A percentile compares a stretch with the other conserved stretches of the same genome.
These are phyloP conservation scores for Fragaria iinumae DNA, from an alignment of 306 rosid genomes.

Conservation along the genomic window DNA sequence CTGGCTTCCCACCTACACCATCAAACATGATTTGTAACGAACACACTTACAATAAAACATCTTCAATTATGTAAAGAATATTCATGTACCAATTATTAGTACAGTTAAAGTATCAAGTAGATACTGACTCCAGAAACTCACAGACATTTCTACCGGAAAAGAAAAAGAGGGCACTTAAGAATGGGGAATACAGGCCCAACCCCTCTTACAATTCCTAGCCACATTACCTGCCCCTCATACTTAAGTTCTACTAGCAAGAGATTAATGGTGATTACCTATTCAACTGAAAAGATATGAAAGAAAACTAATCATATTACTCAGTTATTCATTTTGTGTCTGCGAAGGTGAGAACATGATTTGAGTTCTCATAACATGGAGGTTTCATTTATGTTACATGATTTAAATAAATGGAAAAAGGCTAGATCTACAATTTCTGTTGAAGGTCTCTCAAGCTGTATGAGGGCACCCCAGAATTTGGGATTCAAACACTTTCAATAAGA, in stretches of 20 bases:
- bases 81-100: background rate
- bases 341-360: background rate
- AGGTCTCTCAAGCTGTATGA: background rate
- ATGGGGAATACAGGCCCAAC: background rate
- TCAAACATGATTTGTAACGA: slow-evolving; percentile 25
- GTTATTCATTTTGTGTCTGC: background rate
- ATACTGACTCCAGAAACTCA: background rate
- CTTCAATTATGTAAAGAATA: background rate
- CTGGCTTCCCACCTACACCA: slow-evolving; percentile 68
- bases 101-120: background rate
- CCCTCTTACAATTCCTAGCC: background rate
- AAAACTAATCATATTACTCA: background rate
- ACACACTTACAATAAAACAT: background rate
- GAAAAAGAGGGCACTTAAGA: background rate
- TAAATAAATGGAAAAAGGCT: background rate
- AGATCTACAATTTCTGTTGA: background rate
- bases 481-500: background rate
- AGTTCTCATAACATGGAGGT: background rate
- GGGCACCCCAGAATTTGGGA: background rate
- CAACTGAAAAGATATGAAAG: background rate
- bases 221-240: background rate
- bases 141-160: background rate
- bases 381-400: background rate
- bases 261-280: background rate
- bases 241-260: background rate